A percentile compares a stretch with the other conserved stretches of the same genome.
Evolutionary conservation across 352 stramenopile genomes (phyloP).

Genomic region (Peronospora farinosa): DNA sequence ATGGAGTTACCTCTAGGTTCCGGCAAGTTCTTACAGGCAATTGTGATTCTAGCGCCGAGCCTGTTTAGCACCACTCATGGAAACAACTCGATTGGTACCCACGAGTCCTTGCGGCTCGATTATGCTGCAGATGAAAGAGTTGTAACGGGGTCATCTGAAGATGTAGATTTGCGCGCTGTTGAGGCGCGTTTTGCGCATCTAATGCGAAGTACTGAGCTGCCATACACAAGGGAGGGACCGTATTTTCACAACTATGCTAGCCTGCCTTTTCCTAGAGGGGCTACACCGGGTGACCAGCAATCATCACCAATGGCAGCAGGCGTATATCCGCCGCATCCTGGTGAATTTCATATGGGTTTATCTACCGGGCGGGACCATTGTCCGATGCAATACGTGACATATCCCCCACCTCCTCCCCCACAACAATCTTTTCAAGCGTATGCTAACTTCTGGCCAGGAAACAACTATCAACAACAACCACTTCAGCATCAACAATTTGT

Average conservation of each 20-base stretch:
- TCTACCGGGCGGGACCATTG: conserved; percentile 23
- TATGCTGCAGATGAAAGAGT: conserved; percentile 14
- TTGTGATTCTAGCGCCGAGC: conserved; percentile 61
- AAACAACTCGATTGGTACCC: conserved; percentile 14
- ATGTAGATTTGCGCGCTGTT: conserved; percentile 65
- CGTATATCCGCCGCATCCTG: conserved; percentile 7
- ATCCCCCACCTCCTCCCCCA: conserved; percentile 17
- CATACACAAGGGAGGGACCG: conserved; percentile 20
- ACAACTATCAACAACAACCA: conserved; percentile 22
- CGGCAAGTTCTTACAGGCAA: conserved; percentile 52
- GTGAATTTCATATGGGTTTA: conserved; percentile 15
- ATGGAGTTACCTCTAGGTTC: conserved; percentile 45
- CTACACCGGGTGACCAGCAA: conserved; percentile 5
- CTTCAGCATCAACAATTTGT: conserved; percentile 25
- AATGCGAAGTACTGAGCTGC: conserved; percentile 58
- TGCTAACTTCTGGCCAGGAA: conserved; percentile 12
- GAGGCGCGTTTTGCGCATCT: conserved; percentile 76
- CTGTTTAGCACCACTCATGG: conserved; percentile 58
- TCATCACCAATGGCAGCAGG: conserved; percentile 16
- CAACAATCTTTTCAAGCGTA: conserved; percentile 26
- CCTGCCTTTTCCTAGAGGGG: conserved; percentile 7
- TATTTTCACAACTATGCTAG: conserved; percentile 16
- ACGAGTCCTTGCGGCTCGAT: conserved; percentile 26
- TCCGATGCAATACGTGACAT: conserved; percentile 25
- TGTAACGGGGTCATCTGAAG: conserved; percentile 33